These are phyloP conservation scores for Pichia rugopelliculosa DNA, from an alignment of 805 yeast genomes.

Conservation along the genomic window DNA sequence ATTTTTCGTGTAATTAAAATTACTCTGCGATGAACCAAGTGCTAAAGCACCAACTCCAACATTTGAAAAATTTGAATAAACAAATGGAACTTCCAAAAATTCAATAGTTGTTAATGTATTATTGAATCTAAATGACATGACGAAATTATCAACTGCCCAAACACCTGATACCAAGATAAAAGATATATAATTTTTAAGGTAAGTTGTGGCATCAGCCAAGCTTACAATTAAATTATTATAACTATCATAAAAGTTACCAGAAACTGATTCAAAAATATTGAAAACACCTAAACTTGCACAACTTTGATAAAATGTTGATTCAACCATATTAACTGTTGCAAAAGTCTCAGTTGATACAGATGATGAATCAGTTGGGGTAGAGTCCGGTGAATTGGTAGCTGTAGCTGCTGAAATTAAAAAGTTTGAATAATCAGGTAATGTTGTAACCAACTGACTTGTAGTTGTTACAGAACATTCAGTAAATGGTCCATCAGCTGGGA, in stretches of 20 bases:
- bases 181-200: conserved; percentile 14
- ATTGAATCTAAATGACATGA: conserved; percentile 4
- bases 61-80: conserved; percentile 31
- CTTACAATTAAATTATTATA: conserved; percentile 12
- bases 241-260: conserved; percentile 6
- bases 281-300: conserved; percentile 25
- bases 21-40: conserved; percentile 24
- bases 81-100: conserved; percentile 28
- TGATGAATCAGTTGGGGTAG: too few species aligned
- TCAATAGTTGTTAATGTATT: conserved; percentile 6
- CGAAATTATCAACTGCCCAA: conserved; percentile 21
- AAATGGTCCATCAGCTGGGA: conserved; percentile 21
- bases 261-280: conserved; percentile 16
- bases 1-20: conserved; percentile 18
- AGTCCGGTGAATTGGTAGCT: too few species aligned
- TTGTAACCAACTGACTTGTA: not conserved
- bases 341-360: not conserved
- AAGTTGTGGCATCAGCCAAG: conserved; percentile 11
- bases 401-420: not conserved
- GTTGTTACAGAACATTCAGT: conserved; percentile 14
- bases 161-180: conserved; percentile 19
- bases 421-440: not conserved
- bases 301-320: not conserved
- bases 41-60: conserved; percentile 40
- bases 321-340: not conserved